Evolutionary conservation across 768 basidiomycete species (phyloP).

Genomic region (Mycena rosella): DNA sequence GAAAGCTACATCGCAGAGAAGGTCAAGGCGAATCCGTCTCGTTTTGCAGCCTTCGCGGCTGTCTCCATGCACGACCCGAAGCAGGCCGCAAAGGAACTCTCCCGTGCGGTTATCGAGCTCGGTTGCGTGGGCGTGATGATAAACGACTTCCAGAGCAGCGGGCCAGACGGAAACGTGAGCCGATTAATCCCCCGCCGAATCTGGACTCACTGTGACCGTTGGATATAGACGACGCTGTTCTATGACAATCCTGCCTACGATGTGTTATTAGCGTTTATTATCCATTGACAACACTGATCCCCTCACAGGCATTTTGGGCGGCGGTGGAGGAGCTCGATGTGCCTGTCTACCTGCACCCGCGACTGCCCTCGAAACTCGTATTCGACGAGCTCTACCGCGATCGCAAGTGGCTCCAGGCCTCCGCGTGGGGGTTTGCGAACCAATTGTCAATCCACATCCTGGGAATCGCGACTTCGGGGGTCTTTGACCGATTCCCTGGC

Average conservation of each 20-base stretch:
- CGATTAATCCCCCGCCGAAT: too few species aligned
- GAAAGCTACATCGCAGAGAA: slow-evolving; percentile 35
- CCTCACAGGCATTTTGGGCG: slow-evolving; percentile 36
- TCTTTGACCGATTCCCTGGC: slow-evolving; percentile 37
- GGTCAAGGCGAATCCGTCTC: slow-evolving; percentile 29
- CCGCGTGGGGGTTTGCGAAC: slow-evolving; percentile 36
- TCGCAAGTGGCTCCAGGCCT: slow-evolving; percentile 33
- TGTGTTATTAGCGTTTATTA: slow-evolving; percentile 21
- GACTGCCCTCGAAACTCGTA: slow-evolving; percentile 21
- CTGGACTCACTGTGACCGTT: too few species aligned
- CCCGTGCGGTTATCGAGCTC: slow-evolving; percentile 33
- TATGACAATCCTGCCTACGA: slow-evolving; percentile 35
- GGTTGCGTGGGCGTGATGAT: slow-evolving; percentile 36
- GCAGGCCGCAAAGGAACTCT: slow-evolving; percentile 34
- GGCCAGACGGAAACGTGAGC: slow-evolving; percentile 32
- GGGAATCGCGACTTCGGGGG: slow-evolving; percentile 37
- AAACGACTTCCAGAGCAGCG: slow-evolving; percentile 38
- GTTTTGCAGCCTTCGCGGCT: slow-evolving; percentile 36
- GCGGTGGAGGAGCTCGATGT: slow-evolving; percentile 34
- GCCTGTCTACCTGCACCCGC: slow-evolving; percentile 35
- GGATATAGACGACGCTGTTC: slow-evolving; percentile 29
- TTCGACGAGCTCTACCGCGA: slow-evolving; percentile 32
- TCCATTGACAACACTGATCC: too few species aligned
- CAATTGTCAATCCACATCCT: slow-evolving; percentile 39
- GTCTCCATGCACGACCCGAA: slow-evolving; percentile 39